Evolutionary conservation across 2,329 filamentous ascomycete genomes (phyloP).

Genomic region (Arthrobotrys sphaeroides): DNA sequence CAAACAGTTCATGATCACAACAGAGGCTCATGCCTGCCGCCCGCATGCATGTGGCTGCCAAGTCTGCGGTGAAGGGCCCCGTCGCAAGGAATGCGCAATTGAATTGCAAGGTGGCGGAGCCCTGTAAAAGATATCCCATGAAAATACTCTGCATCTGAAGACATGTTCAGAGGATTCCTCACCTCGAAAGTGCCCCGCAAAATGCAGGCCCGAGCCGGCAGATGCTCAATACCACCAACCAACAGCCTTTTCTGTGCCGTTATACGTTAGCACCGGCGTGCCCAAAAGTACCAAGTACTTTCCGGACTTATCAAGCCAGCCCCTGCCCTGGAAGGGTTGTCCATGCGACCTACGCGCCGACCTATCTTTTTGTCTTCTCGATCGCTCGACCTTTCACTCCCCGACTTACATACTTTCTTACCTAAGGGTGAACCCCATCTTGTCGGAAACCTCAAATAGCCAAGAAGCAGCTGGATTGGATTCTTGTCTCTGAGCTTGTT

Average conservation of each 20-base stretch:
- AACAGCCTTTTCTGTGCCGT: background rate
- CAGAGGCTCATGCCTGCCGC: slow-evolving; percentile 21
- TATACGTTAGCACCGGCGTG: background rate
- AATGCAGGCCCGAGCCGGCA: slow-evolving; percentile 15
- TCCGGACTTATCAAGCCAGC: slow-evolving; percentile 12
- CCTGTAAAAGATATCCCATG: slow-evolving; percentile 5
- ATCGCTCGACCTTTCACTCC: slow-evolving; percentile 23
- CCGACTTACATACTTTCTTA: background rate
- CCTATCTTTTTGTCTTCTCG: slow-evolving; percentile 3
- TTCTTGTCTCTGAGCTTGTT: slow-evolving; percentile 7
- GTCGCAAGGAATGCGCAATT: slow-evolving; percentile 26
- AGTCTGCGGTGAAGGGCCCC: slow-evolving; percentile 6
- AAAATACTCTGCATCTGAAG: slow-evolving; percentile 5
- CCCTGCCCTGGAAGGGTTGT: slow-evolving; percentile 31
- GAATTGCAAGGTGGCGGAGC: slow-evolving; percentile 19
- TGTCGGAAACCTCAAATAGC: slow-evolving; percentile 11
- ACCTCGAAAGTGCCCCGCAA: slow-evolving; percentile 9
- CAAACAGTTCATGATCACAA: background rate
- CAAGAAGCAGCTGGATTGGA: slow-evolving; percentile 14
- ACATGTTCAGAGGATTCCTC: slow-evolving; percentile 4
- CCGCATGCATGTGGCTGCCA: slow-evolving; percentile 22
- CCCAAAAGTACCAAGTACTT: slow-evolving; percentile 7
- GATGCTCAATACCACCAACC: background rate
- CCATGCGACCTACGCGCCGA: slow-evolving; percentile 51
- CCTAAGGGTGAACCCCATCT: slow-evolving; percentile 24